Conservation (phyloP, 805 yeast genomes). For the Ogataea pini region DNA sequence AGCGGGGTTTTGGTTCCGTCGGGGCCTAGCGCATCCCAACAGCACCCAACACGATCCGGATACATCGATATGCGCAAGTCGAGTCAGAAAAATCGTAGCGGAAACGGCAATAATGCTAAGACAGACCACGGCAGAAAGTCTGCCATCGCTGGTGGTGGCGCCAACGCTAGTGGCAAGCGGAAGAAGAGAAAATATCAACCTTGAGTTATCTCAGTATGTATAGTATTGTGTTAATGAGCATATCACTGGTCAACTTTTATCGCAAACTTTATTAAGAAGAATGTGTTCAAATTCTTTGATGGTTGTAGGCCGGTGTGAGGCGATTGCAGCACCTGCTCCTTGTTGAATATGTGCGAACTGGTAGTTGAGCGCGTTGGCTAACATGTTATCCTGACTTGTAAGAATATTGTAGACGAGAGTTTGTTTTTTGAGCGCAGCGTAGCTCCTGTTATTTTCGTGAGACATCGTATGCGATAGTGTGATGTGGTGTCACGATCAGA, state of each 20-base stretch:
- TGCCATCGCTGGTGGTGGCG: too few species aligned
- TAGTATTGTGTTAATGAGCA: constrained; percentile 3
- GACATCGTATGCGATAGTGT: constrained; percentile 13
- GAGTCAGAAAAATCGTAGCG: constrained; percentile 2
- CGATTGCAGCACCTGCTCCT: constrained; percentile 1
- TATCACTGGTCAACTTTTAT: constrained; percentile 13
- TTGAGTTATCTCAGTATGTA: not conserved
- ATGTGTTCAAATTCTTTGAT: constrained; percentile 18
- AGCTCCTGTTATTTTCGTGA: constrained; percentile 12
- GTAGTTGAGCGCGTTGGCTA: constrained; percentile 18
- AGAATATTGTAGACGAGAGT: constrained; percentile 18
- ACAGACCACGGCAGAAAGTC: constrained; percentile 1
- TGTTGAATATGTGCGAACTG: constrained; percentile 19
- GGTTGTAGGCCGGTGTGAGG: constrained; percentile 10
- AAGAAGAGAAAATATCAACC: constrained; percentile 4
- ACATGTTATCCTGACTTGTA: constrained; percentile 21
- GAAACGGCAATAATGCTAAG: constrained; percentile 2
- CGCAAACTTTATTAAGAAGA: constrained; percentile 18
- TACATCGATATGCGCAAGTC: constrained; percentile 11
- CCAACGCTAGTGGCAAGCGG: not conserved
- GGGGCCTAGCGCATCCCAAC: constrained; percentile 10
- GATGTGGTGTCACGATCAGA: too few species aligned
- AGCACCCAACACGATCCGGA: constrained; percentile 18
- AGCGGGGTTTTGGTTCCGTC: constrained; percentile 19
- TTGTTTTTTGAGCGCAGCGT: constrained; percentile 15